phyloP scores from a whole-genome alignment of 2,329 filamentous ascomycete species.

The Teratosphaeria nubilosa region DNA sequence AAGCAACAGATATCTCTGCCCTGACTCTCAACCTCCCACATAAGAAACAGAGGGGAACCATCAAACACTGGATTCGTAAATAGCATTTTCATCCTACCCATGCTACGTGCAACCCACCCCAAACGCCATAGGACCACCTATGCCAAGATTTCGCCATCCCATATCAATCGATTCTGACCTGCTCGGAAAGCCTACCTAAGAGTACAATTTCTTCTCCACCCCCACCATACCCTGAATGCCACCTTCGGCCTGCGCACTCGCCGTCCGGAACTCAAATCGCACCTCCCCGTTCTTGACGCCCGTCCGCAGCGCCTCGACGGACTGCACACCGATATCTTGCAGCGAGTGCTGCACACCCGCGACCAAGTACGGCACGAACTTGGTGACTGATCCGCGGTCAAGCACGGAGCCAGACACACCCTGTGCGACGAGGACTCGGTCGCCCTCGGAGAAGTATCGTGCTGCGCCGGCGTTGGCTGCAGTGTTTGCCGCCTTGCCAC shows the following conservation, averaged over 20 bases:
- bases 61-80: background rate
- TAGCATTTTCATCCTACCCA: background rate
- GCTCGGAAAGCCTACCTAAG: background rate
- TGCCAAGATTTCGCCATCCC: background rate
- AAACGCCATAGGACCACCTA: no score
- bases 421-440: conserved; percentile 88
- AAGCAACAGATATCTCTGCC: background rate
- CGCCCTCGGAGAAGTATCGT: conserved; percentile 95
- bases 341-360: conserved; percentile 95
- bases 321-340: conserved; percentile 86
- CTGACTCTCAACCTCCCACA: background rate
- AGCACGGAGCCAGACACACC: conserved; percentile 83
- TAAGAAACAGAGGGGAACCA: background rate
- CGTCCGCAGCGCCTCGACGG: conserved; percentile 65
- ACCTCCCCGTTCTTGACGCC: conserved; percentile 64
- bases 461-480: conserved; percentile 96
- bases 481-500: conserved; percentile 68
- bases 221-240: conserved; percentile 94
- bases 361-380: conserved; percentile 91
- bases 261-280: conserved; percentile 87
- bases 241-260: conserved; percentile 90
- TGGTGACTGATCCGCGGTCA: conserved; percentile 66
- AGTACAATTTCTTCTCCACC: conserved; percentile 98
- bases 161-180: conserved; percentile 42
- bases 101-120: background rate